Evolutionary conservation across 2,329 filamentous ascomycete species (phyloP), one percentile per base, ranked within the genome.

Genomic region (Sclerotinia sclerotiorum): DNA sequence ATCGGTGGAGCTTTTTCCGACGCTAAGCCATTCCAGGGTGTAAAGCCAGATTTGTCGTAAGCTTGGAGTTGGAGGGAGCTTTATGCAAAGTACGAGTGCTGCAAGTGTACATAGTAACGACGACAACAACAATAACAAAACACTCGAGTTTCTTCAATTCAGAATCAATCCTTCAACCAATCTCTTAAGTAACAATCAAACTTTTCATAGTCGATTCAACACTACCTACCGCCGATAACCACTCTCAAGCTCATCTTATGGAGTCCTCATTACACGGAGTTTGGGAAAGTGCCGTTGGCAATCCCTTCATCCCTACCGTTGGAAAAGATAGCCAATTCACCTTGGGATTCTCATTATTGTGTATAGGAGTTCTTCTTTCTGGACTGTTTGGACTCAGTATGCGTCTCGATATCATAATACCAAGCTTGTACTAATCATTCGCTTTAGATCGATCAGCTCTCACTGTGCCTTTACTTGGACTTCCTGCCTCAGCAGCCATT

Each of bases 251-350:
- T 83, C 82, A 91, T 92, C 84, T 83, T 83, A 91, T 92, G 89
- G 89, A 91, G 87, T 87, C 88, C 78, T 92, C 91, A 84, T 84
- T 97, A 81, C 88, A 90, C 82, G 88, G 95, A 80, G 86, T 97
- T 83, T 98, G 94, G 94, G 90, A 96, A 85, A 91, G 92, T 85
- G 92, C 94, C 83, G 87, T 91, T 81, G 87, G 88, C 85, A 91
- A 88, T 83, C 92, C 93, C 72, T 98, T 95, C 83, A 81, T 89
- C 75, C 93, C 94, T 71, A 79, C 88, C 69, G 82, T 98, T 76
- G 86, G 86, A 79, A 98, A 98, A 83, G 86, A 88, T 77, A 88
- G 83, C 78, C 95, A 98, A 75, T 95, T 97, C 83, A 82, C 87
- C 74, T 83, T 97, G 73, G 94, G 88, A 77, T 94, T 94, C 81